Percentiles rank a stretch among this genome's conserved stretches.
Evolutionary conservation across 805 yeast genomes (phyloP).

Genomic region (Millerozyma miso): DNA sequence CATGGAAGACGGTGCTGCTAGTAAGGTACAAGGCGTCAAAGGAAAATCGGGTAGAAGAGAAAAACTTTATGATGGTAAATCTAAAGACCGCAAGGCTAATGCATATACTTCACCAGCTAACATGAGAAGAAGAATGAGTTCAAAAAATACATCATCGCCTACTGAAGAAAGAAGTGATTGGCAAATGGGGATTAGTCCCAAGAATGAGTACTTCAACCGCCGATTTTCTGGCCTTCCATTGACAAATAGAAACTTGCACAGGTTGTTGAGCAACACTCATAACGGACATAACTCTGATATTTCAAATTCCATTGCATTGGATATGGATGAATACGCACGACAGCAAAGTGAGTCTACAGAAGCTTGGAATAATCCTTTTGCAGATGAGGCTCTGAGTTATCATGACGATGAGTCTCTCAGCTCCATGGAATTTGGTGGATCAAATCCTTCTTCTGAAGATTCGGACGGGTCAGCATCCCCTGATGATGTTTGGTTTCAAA

Average conservation of each 20-base stretch:
- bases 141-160: neutral
- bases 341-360: constrained; percentile 24
- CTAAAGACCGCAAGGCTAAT: constrained; percentile 23
- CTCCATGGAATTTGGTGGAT: constrained; percentile 42
- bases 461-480: constrained; percentile 67
- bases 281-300: constrained; percentile 5
- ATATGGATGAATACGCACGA: constrained; percentile 35
- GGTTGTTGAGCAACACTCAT: constrained; percentile 13
- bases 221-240: constrained; percentile 19
- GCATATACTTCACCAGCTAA: constrained; percentile 27
- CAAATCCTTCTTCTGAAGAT: constrained; percentile 64
- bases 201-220: neutral
- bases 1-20: constrained; percentile 9
- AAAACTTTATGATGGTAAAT: constrained; percentile 30
- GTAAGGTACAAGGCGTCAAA: constrained; percentile 4
- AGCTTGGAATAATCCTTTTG: constrained; percentile 10
- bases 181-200: neutral
- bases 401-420: constrained; percentile 16
- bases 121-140: constrained; percentile 18
- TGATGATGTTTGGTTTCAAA: constrained; percentile 89
- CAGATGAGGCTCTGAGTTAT: constrained; percentile 8
- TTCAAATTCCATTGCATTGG: constrained; percentile 27
- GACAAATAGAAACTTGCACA: constrained; percentile 35
- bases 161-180: neutral
- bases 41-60: constrained; percentile 6